Evolutionary conservation across 805 yeast species (phyloP).

Genomic region (Teunomyces gatunensis): DNA sequence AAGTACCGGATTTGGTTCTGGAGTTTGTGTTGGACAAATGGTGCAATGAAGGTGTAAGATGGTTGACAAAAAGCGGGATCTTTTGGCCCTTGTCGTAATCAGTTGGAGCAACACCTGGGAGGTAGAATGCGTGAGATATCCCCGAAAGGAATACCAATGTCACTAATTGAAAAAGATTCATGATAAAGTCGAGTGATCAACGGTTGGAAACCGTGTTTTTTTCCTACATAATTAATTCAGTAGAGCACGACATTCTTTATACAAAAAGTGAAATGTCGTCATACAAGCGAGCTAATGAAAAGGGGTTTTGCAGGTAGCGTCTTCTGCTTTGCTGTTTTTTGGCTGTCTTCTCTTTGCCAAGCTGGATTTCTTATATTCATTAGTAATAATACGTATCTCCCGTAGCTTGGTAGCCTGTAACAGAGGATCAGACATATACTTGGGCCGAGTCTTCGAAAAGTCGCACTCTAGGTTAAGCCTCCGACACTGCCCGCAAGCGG

Average conservation of each 20-base stretch:
- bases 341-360: constrained; percentile 11
- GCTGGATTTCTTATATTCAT: constrained; percentile 22
- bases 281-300: neutral
- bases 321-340: neutral
- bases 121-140: constrained; percentile 60
- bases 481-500: constrained; percentile 57
- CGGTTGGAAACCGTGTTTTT: neutral
- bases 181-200: constrained; percentile 16
- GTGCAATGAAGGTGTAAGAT: constrained; percentile 75
- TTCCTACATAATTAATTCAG: neutral
- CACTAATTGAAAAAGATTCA: constrained; percentile 1
- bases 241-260: neutral
- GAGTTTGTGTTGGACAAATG: constrained; percentile 21
- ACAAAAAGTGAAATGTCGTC: neutral
- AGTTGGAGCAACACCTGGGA: constrained; percentile 96
- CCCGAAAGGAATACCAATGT: constrained; percentile 11
- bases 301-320: neutral
- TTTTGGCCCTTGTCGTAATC: constrained; percentile 71
- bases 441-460: constrained; percentile 50
- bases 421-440: constrained; percentile 46
- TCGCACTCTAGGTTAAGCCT: constrained; percentile 59
- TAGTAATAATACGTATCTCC: constrained; percentile 46
- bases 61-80: constrained; percentile 82
- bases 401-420: constrained; percentile 46
- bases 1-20: constrained; percentile 46